Percentiles rank a stretch among this genome's conserved stretches.
Evolutionary conservation across 2,329 filamentous ascomycete genomes (phyloP).

Genomic region (Verticillium tricorpus): DNA sequence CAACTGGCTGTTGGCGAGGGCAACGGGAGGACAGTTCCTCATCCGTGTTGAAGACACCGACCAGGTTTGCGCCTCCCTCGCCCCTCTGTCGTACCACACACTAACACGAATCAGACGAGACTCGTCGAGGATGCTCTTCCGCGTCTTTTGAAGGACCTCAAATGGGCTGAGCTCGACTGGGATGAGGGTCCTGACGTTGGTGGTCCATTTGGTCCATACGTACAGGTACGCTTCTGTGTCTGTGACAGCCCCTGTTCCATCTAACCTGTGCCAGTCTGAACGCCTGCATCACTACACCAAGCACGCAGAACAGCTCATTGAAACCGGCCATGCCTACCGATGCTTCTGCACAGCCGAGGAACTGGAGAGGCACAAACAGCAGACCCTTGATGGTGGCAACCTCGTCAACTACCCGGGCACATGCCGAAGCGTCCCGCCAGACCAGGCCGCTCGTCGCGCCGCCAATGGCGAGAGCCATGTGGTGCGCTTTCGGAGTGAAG

Average conservation of each 20-base stretch:
- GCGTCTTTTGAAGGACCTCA: constrained; percentile 71
- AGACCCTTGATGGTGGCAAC: constrained; percentile 49
- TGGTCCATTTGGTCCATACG: constrained; percentile 80
- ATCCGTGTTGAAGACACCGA: constrained; percentile 94
- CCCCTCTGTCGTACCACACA: neutral
- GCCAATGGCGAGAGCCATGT: constrained; percentile 66
- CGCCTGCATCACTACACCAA: constrained; percentile 67
- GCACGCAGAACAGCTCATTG: constrained; percentile 65
- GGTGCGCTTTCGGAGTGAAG: constrained; percentile 66
- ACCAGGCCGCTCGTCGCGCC: constrained; percentile 68
- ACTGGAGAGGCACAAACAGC: constrained; percentile 61
- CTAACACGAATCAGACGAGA: constrained; percentile 56
- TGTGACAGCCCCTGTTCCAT: neutral
- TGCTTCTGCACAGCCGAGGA: constrained; percentile 83
- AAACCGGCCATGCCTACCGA: constrained; percentile 74
- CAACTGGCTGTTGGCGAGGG: constrained; percentile 86
- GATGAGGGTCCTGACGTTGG: constrained; percentile 88
- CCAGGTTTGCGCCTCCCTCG: constrained; percentile 50
- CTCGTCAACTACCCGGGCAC: constrained; percentile 52
- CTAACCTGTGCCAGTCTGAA: constrained; percentile 58
- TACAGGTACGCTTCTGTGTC: constrained; percentile 53
- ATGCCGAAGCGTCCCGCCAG: constrained; percentile 62
- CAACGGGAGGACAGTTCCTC: constrained; percentile 85
- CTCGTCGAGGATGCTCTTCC: constrained; percentile 76
- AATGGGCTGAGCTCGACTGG: constrained; percentile 88